Percentiles rank a stretch among this genome's conserved stretches.
phyloP scores from a whole-genome alignment of 208 protist species.

The Leishmania lainsoni region DNA sequence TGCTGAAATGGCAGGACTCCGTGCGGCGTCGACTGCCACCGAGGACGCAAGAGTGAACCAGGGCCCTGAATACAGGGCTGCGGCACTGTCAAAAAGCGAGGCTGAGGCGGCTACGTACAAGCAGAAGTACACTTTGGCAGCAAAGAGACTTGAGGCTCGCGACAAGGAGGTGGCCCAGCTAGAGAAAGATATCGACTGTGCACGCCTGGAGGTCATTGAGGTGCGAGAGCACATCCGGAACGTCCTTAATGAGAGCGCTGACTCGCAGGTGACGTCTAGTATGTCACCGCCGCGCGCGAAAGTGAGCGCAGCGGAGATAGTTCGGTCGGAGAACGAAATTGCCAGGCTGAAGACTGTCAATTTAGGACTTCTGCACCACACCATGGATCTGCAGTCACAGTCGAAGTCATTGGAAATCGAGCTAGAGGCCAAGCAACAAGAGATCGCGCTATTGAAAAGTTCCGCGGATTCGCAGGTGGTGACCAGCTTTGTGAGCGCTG shows the following conservation, averaged over 20 bases:
- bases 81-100: slow-evolving; percentile 54
- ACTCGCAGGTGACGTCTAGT: slow-evolving; percentile 1
- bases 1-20: slow-evolving; percentile 31
- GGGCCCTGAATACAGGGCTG: slow-evolving; percentile 21
- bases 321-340: slow-evolving; percentile 62
- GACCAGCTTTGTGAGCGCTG: slow-evolving; percentile 83
- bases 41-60: slow-evolving; percentile 3
- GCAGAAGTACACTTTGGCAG: slow-evolving; percentile 74
- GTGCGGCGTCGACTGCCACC: slow-evolving; percentile 10
- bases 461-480: slow-evolving; percentile 59
- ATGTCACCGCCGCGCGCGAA: slow-evolving; percentile 7
- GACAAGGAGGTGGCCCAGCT: slow-evolving; percentile 68
- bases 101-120: slow-evolving; percentile 71
- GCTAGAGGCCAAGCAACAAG: slow-evolving; percentile 60
- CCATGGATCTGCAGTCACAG: slow-evolving; percentile 72
- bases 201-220: slow-evolving; percentile 56
- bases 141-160: slow-evolving; percentile 69
- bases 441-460: slow-evolving; percentile 79
- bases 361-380: slow-evolving; percentile 79
- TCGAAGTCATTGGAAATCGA: slow-evolving; percentile 71
- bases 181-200: slow-evolving; percentile 70
- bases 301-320: slow-evolving; percentile 25
- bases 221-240: slow-evolving; percentile 53
- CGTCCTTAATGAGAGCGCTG: slow-evolving; percentile 20
- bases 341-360: slow-evolving; percentile 89